Base-by-base conservation (phyloP, 2,329 filamentous ascomycete genomes). In the Fusarium metavorans region DNA sequence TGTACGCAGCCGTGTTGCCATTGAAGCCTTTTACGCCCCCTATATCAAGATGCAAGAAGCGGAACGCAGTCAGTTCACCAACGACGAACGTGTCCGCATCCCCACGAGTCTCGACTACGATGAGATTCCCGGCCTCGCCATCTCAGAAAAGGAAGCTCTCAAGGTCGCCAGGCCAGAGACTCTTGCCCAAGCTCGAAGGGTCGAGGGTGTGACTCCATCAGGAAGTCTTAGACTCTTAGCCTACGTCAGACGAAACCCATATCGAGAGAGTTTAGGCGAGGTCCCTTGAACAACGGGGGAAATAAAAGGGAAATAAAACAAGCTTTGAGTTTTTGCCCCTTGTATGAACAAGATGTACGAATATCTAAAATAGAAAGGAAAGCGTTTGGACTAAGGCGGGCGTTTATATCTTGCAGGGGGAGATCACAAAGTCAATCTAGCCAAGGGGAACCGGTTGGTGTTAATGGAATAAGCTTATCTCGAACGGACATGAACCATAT, bases 1-100 rank as follows among this genome's bases (percentile, higher is more conserved):
- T 34, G 89, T 97, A 66, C 89, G 89, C 72, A 85, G 87, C 62
- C 90, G 96, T 50, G 92, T 98, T 9, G 88, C 89, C 48, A 94
- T 98, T 76, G 95, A 98, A 82, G 93, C 93, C 16, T 87, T 90
- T 4, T 99, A 99, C 81, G 94, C 93, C 1, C 96, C 96, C 0
- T 98, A 98, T 81, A 92, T 98, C 41, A 88, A 87, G 54, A 90
- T 91, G 77, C 95, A 98, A 81, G 87, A 88, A 30, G 87, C 88
- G 4, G 88, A 92, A 68, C 92, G 92, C 23, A 87, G 88, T 35
- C 87, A 89, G 8, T 93, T 97, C 81, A 85, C 91, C 68, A 90
- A 91, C 61, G 96, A 98, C 79, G 97, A 98, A 81, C 87, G 87
- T 9, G 83, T 98, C 16, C 85, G 86, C 16, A 84, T 99, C 14